These are phyloP conservation scores for Saccharomycopsis sp. DNA, from an alignment of 805 yeast species.

Conservation along the genomic window DNA sequence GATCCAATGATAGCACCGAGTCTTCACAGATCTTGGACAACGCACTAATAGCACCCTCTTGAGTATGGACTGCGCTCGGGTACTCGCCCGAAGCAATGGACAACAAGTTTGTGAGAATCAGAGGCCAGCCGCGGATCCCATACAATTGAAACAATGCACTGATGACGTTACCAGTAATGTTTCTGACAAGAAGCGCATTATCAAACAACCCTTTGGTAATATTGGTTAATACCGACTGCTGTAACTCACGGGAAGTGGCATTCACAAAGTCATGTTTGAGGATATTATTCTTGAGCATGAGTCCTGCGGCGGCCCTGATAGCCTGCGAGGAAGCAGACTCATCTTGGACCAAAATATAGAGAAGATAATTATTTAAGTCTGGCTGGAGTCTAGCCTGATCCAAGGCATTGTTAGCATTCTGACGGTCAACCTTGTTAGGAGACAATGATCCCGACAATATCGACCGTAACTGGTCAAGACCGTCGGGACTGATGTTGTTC, in stretches of 20 bases:
- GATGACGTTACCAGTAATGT: constrained; percentile 85
- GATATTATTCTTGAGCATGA: constrained; percentile 74
- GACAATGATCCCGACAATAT: constrained; percentile 72
- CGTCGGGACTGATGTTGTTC: constrained; percentile 63
- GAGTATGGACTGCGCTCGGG: constrained; percentile 36
- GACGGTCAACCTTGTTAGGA: constrained; percentile 45
- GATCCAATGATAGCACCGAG: constrained; percentile 57
- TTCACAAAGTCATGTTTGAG: constrained; percentile 28
- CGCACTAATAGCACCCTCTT: constrained; percentile 77
- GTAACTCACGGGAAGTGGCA: constrained; percentile 29
- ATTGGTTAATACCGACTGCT: constrained; percentile 31
- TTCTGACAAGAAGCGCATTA: constrained; percentile 57
- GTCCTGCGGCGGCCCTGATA: constrained; percentile 82
- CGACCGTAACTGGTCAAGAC: constrained; percentile 55
- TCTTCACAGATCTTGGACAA: constrained; percentile 89
- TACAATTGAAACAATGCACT: constrained; percentile 65
- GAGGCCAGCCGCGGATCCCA: constrained; percentile 72
- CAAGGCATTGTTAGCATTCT: constrained; percentile 66
- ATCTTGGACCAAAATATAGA: constrained; percentile 58
- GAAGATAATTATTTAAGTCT: constrained; percentile 75
- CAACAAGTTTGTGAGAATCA: constrained; percentile 60
- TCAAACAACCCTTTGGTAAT: constrained; percentile 46
- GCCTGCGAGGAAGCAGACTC: constrained; percentile 40
- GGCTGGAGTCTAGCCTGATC: constrained; percentile 62
- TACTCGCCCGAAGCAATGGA: constrained; percentile 47